Base-by-base conservation (phyloP, 768 basidiomycete species). In the Boletellus sp. region DNA sequence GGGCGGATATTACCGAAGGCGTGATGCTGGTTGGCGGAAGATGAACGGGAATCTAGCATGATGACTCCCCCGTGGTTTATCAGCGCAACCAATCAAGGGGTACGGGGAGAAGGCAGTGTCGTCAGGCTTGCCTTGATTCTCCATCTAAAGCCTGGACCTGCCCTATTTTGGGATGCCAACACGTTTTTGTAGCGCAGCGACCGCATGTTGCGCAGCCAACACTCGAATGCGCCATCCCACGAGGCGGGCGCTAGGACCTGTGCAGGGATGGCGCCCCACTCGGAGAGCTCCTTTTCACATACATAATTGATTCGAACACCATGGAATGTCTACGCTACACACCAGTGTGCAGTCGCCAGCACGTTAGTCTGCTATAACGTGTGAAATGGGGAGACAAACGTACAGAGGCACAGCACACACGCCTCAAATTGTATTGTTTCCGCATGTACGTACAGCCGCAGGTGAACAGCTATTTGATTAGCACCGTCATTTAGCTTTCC, bases 1-100 rank as follows among this genome's bases (percentile, higher is more conserved):
- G 34, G 40, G 47, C 67, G 67, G 67, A 68, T 61, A 68, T 68
- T 68, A 68, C 64, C 66, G 66, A 70, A 48, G 56, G 52, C 60
- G 59, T 64, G 58, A 58, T 67, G 67, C 48, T 51, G 53, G 55
- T 57, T 59, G 57, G 55, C 52, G 51, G 36, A 50, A 56, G 50
- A 58, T 58, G 62, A 66, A 70, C 64, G 68, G 68, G 62, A 68
- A 68, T 60, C 68, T 59, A 57, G 57, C 57, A 59, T 57, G 60
- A 64, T 54, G 57, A 62, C 58, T 56, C 64, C 56, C 52, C 8
- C 63, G 60, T 68, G 62, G 57, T 51, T 59, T 61, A 67, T 65
- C 67, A 57, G 60, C 58, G 52, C 52, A 45, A 54, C 58, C 55
- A 70, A 68, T 68, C 64, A 64, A 68, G 57, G 60, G 57, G 56